Conservation (phyloP, 164 flowering plant species). For the grape (Vitis vinifera) region DNA sequence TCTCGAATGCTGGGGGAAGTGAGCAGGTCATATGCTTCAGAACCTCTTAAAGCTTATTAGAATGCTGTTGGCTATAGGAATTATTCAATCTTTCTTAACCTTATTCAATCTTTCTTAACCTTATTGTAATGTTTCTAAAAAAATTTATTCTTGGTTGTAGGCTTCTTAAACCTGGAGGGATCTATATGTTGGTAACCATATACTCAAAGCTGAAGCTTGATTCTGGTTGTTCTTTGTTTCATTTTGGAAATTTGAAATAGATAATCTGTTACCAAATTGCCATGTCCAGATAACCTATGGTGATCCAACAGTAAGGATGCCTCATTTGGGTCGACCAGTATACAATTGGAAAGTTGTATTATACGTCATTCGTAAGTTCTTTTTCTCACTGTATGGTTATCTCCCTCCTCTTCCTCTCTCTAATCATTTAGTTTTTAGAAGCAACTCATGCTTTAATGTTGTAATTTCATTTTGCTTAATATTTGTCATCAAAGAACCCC, state of each 20-base stretch:
- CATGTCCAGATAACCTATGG: slow-evolving; percentile 85
- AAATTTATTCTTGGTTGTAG: slow-evolving; percentile 38
- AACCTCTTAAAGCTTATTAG: background rate
- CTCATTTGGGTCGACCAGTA: slow-evolving; percentile 56
- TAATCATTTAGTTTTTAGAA: background rate
- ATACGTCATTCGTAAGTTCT: slow-evolving; percentile 79
- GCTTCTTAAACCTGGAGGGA: slow-evolving; percentile 94
- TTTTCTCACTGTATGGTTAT: background rate
- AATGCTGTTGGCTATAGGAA: slow-evolving; percentile 16
- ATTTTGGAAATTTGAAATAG: slow-evolving; percentile 2
- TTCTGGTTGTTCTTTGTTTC: background rate
- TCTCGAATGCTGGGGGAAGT: slow-evolving; percentile 93
- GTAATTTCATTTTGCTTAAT: background rate
- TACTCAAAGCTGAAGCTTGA: slow-evolving; percentile 2
- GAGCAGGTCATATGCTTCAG: slow-evolving; percentile 68
- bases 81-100: slow-evolving; percentile 10
- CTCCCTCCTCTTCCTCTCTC: background rate
- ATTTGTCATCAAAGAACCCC: background rate
- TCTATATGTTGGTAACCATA: slow-evolving; percentile 78
- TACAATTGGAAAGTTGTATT: slow-evolving; percentile 72
- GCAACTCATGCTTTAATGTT: background rate
- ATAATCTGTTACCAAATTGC: slow-evolving; percentile 1
- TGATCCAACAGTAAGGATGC: slow-evolving; percentile 85
- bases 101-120: slow-evolving; percentile 4
- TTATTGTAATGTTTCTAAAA: background rate